A percentile compares a stretch with the other conserved stretches of the same genome.
Conservation (phyloP, 23 red algal genomes). For the Pyropia yezoensis region DNA sequence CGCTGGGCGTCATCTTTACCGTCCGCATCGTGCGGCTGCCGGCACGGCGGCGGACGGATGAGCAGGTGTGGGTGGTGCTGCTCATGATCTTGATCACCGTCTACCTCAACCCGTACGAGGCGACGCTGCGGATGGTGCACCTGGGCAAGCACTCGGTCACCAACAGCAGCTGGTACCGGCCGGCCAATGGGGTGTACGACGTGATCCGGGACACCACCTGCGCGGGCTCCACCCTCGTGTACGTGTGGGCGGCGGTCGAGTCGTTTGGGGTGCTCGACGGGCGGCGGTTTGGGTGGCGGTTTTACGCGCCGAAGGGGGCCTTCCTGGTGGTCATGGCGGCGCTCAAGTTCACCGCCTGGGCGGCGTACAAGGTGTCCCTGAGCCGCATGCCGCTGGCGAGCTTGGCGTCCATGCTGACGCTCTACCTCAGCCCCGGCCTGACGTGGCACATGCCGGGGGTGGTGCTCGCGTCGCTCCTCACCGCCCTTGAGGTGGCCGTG, state of each 20-base stretch:
- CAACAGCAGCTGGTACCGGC: conserved; percentile 28
- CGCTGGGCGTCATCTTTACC: conserved; percentile 31
- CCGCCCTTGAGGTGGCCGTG: conserved; percentile 28
- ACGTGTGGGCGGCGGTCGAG: conserved; percentile 57
- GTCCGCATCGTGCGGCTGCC: conserved; percentile 36
- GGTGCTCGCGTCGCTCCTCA: conserved; percentile 24
- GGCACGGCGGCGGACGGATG: conserved; percentile 22
- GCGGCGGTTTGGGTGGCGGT: conserved; percentile 15
- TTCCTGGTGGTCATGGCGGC: conserved; percentile 24
- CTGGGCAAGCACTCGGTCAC: conserved; percentile 16
- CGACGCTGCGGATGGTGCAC: conserved; percentile 32
- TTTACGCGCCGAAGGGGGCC: conserved; percentile 48
- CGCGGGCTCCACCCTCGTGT: conserved; percentile 39
- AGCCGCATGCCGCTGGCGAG: conserved; percentile 40
- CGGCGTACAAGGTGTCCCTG: conserved; percentile 29
- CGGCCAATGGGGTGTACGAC: conserved; percentile 34
- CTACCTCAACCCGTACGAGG: conserved; percentile 55
- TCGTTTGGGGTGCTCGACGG: conserved; percentile 41
- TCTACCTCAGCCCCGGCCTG: conserved; percentile 17
- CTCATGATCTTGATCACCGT: conserved; percentile 23
- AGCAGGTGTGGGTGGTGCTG: conserved; percentile 63
- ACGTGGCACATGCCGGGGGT: conserved; percentile 27
- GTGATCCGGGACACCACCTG: conserved; percentile 37
- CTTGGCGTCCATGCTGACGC: conserved; percentile 35
- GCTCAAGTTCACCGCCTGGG: conserved; percentile 34